These are phyloP conservation scores for Suhomyces atakaporum DNA, from an alignment of 1,139 yeast species.

Conservation along the genomic window DNA sequence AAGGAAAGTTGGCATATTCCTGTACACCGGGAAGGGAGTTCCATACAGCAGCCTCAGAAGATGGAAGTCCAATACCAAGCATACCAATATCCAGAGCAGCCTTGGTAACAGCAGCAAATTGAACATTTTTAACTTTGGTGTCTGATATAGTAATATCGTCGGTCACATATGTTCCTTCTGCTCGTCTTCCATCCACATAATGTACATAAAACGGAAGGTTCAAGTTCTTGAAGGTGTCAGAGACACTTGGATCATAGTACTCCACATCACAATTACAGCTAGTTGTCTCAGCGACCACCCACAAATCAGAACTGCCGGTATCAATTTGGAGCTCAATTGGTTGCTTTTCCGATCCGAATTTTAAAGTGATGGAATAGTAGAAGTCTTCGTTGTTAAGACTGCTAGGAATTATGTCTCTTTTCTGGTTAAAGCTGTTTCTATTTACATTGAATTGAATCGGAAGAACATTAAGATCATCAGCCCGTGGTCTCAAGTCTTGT, in stretches of 20 bases:
- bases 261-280: slow-evolving; percentile 24
- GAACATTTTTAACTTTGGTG: slow-evolving; percentile 16
- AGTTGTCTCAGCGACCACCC: slow-evolving; percentile 24
- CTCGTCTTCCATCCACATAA: slow-evolving; percentile 19
- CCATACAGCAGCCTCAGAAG: not conserved
- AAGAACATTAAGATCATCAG: slow-evolving; percentile 1
- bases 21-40: not conserved
- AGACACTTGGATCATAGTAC: slow-evolving; percentile 12
- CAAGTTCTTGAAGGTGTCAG: slow-evolving; percentile 10
- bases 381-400: not conserved
- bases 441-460: slow-evolving; percentile 1
- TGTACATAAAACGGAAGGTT: slow-evolving; percentile 12
- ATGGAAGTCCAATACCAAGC: slow-evolving; percentile 42
- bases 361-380: slow-evolving; percentile 9
- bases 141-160: slow-evolving; percentile 19
- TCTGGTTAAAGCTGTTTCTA: not conserved
- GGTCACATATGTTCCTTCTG: slow-evolving; percentile 20
- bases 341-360: slow-evolving; percentile 16
- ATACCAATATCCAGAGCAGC: slow-evolving; percentile 20
- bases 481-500: not conserved
- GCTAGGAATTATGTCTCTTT: not conserved
- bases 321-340: slow-evolving; percentile 16
- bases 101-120: slow-evolving; percentile 22
- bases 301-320: slow-evolving; percentile 27
- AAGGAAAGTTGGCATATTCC: slow-evolving; percentile 24